Evolutionary conservation across 306 rosid species (phyloP).

Genomic region (Vachellia pachyceras): DNA sequence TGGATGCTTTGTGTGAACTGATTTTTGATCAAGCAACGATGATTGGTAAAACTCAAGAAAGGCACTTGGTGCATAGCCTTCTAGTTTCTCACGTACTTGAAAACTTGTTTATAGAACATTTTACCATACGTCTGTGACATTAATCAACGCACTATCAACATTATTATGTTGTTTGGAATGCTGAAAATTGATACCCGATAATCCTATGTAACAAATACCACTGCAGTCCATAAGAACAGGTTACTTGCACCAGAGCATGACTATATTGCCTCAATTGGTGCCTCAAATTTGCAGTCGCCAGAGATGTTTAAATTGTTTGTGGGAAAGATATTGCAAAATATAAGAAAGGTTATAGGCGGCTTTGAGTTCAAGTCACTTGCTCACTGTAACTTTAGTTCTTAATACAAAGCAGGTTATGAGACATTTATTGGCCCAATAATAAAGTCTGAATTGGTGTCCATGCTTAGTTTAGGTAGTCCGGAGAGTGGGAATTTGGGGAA

Average conservation of each 20-base stretch:
- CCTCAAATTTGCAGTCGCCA: slow-evolving; percentile 4
- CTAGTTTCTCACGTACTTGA: neutral
- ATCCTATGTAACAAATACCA: neutral
- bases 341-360: slow-evolving; percentile 6
- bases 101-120: neutral
- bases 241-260: neutral
- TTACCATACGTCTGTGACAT: neutral
- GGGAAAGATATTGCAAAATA: neutral
- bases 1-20: too few species aligned
- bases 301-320: slow-evolving; percentile 19
- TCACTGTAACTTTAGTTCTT: neutral
- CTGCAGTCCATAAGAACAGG: neutral
- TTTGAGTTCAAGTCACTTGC: neutral
- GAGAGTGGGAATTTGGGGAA: neutral
- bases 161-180: neutral
- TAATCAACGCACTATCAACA: neutral
- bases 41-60: neutral
- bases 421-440: neutral
- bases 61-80: neutral
- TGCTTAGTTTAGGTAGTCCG: neutral
- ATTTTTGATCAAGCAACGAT: neutral
- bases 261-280: neutral
- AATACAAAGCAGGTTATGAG: neutral
- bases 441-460: neutral
- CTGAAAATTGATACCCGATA: neutral